These are phyloP conservation scores for Senna tora DNA, from an alignment of 306 rosid genomes.

Conservation along the genomic window DNA sequence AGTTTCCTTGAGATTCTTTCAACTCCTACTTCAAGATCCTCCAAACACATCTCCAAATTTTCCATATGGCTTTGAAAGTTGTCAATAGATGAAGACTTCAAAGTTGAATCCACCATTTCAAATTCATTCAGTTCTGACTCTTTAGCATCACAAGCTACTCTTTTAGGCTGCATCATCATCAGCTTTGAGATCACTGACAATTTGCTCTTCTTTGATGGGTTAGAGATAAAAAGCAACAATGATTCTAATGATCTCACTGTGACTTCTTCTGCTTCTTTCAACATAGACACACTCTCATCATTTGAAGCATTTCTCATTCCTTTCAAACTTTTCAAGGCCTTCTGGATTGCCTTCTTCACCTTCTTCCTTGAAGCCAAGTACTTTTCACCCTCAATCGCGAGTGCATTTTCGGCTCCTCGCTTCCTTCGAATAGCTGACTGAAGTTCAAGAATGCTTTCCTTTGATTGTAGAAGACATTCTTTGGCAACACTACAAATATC, in stretches of 20 bases:
- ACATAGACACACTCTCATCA: not conserved
- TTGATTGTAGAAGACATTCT: too few species aligned
- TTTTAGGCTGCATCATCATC: conserved; percentile 35
- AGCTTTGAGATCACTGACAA: conserved; percentile 43
- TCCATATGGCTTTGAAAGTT: conserved; percentile 2
- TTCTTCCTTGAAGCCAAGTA: conserved; percentile 31
- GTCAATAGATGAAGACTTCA: conserved; percentile 12
- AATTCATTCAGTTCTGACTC: conserved; percentile 29
- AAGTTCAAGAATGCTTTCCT: too few species aligned
- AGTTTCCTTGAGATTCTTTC: conserved; percentile 11
- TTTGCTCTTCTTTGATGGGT: conserved; percentile 17
- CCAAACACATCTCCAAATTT: conserved; percentile 28
- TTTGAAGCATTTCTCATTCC: conserved; percentile 9
- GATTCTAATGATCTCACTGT: conserved; percentile 34
- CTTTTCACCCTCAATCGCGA: too few species aligned
- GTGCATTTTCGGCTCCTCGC: too few species aligned
- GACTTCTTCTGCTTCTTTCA: conserved; percentile 38
- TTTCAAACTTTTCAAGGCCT: conserved; percentile 36
- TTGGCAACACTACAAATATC: conserved; percentile 4
- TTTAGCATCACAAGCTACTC: conserved; percentile 28
- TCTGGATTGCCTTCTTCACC: conserved; percentile 34
- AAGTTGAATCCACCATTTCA: conserved; percentile 35
- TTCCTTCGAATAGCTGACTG: too few species aligned
- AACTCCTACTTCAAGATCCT: conserved; percentile 26
- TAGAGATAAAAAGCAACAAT: conserved; percentile 34